phyloP scores from a whole-genome alignment of 257 asterid species.

The Primulina huaijiensis region DNA sequence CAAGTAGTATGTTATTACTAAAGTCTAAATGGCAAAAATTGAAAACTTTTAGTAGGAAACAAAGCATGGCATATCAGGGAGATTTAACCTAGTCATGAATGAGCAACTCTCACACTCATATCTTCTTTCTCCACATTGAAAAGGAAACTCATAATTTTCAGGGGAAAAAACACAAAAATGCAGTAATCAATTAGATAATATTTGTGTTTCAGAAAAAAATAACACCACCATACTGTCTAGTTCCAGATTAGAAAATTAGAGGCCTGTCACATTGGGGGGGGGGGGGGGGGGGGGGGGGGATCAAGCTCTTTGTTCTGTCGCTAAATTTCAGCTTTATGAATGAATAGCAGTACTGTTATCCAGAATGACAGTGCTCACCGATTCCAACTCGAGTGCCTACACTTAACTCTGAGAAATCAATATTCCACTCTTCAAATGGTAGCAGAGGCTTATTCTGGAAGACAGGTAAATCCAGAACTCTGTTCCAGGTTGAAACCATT shows the following conservation, averaged over 20 bases:
- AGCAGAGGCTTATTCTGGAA: slow-evolving; percentile 76
- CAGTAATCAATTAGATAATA: background rate
- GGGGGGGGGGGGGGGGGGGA: no score
- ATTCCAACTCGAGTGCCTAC: slow-evolving; percentile 97
- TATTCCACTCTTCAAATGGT: slow-evolving; percentile 92
- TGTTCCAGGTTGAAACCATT: slow-evolving; percentile 79
- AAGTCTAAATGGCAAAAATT: background rate
- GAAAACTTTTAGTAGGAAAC: slow-evolving; percentile 2
- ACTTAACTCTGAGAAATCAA: slow-evolving; percentile 81
- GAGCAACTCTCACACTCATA: slow-evolving; percentile 1
- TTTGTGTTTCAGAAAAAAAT: slow-evolving; percentile 4
- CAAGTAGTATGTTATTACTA: background rate
- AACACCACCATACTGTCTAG: background rate
- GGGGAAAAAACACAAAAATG: background rate
- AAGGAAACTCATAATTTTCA: slow-evolving; percentile 5
- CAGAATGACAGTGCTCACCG: slow-evolving; percentile 52
- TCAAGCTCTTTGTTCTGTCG: background rate
- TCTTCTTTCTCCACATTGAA: slow-evolving; percentile 10
- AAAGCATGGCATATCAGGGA: slow-evolving; percentile 11
- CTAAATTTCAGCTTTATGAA: slow-evolving; percentile 19
- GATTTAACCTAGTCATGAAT: slow-evolving; percentile 19
- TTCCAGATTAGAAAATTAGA: background rate
- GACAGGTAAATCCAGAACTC: slow-evolving; percentile 69
- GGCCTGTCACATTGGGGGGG: background rate
- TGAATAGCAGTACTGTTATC: background rate